phyloP scores from a whole-genome alignment of 352 stramenopile species.

The Phytopythium oedochilum region DNA sequence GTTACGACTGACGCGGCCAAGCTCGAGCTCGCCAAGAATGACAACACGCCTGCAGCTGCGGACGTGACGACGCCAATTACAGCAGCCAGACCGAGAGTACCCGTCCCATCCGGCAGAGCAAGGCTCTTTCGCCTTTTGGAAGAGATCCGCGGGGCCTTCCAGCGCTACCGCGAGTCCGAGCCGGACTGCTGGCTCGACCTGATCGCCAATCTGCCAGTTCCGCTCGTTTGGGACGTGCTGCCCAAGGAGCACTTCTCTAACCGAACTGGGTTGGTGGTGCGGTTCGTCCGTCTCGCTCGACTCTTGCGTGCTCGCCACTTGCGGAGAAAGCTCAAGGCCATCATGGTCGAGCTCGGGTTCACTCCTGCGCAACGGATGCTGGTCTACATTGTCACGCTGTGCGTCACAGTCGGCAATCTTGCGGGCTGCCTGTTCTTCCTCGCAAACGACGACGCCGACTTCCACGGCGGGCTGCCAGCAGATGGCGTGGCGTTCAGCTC shows the following conservation, averaged over 20 bases:
- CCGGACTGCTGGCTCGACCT: conserved; percentile 9
- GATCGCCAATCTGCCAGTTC: conserved; percentile 19
- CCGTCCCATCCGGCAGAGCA: background rate
- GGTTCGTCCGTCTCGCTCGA: conserved; percentile 41
- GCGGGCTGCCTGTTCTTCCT: conserved; percentile 60
- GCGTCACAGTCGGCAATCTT: conserved; percentile 28
- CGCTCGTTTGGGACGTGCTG: conserved; percentile 57
- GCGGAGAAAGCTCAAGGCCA: conserved; percentile 23
- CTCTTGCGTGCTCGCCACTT: conserved; percentile 43
- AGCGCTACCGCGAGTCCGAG: conserved; percentile 37
- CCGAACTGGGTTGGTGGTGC: conserved; percentile 14
- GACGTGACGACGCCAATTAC: too few relatives aligned
- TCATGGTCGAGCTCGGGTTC: conserved; percentile 45
- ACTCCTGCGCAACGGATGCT: conserved; percentile 35
- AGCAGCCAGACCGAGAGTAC: background rate
- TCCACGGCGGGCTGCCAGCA: conserved; percentile 35
- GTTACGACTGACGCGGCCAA: too few relatives aligned
- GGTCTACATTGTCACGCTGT: conserved; percentile 46
- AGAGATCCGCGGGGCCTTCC: conserved; percentile 6
- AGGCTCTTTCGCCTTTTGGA: background rate
- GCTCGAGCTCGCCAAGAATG: background rate
- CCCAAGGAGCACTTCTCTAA: conserved; percentile 37
- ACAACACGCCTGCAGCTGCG: background rate
- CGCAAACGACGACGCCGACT: conserved; percentile 33
- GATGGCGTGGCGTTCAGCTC: conserved; percentile 21